Evolutionary conservation across 2,329 filamentous ascomycete genomes (phyloP), one percentile per base, ranked within the genome.

Genomic region (Fusarium anguioides): DNA sequence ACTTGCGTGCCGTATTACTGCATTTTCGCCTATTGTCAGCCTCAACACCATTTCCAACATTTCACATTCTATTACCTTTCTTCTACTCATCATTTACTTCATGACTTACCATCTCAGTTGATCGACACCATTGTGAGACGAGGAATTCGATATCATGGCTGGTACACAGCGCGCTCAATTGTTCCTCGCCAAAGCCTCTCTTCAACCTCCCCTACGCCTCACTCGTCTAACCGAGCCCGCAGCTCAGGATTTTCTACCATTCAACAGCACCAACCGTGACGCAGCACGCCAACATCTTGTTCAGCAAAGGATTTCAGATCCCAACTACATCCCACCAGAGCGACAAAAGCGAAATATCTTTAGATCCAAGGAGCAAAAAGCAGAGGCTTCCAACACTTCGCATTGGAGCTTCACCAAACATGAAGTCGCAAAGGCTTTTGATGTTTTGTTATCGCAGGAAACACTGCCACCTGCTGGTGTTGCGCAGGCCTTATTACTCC

Each of bases 391-490:
- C 8, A 40, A 67, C 20, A 40, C 33, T 8, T 37, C n/a, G 2
- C 48, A 54, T 2, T 67, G 64, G 64, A 68, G 29, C 0, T 67
- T 67, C 14, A 41, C 52, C 2, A 67, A 67, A 9, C 33, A 68
- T 20, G 64, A 67, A 31, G 53, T 68, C 1, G 64, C 64, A 0
- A 50, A n/a, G 10, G 52, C 64, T 4, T 50, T 67, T 23, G 33
- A 68, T 44, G 10, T 18, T 0, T 10, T 67, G 4, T 15, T 67
- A 2, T 29, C 37, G 1, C 47, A 45, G 2, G n/a, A 44, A 11
- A 17, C 17, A 1, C 26, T 68, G 8, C 52, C 59, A 1, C 48
- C 64, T 1, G 36, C 62, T 12, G 64, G 64, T 1, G 50, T 64
- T 6, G 64, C 58, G 0, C 64, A 67, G 10, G 64, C 58, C 4